Evolutionary conservation across 2,329 filamentous ascomycete genomes (phyloP).

Genomic region (Colletotrichum sansevieriae): DNA sequence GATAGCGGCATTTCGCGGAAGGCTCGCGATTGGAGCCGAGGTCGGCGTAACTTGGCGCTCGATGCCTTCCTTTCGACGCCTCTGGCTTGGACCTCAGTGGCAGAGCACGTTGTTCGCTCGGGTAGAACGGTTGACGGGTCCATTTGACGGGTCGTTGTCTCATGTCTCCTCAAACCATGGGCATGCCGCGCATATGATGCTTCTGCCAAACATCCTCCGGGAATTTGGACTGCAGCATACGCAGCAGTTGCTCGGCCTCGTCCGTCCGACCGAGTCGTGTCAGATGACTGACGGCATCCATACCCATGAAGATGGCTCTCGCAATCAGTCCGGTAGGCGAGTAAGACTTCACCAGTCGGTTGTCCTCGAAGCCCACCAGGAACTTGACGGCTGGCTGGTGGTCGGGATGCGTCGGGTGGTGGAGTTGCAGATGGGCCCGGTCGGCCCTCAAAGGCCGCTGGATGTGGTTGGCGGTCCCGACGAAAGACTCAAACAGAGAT

Average conservation of each 20-base stretch:
- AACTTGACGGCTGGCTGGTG: constrained; percentile 61
- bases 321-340: neutral
- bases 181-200: neutral
- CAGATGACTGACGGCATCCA: constrained; percentile 60
- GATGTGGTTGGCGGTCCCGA: constrained; percentile 59
- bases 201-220: constrained; percentile 41
- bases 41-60: too few relatives aligned
- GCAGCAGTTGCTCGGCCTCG: constrained; percentile 57
- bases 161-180: neutral
- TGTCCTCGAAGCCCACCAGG: constrained; percentile 49
- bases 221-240: constrained; percentile 54
- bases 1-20: too few relatives aligned
- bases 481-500: constrained; percentile 65
- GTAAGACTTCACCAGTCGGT: constrained; percentile 23
- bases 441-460: constrained; percentile 56
- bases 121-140: too few relatives aligned
- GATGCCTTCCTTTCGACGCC: too few relatives aligned
- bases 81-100: too few relatives aligned
- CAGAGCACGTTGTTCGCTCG: too few relatives aligned
- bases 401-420: constrained; percentile 66
- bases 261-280: constrained; percentile 54
- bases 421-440: constrained; percentile 66
- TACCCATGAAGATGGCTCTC: constrained; percentile 43
- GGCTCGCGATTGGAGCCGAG: too few relatives aligned
- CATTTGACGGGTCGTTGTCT: too few relatives aligned